These are phyloP conservation scores for Chlamydomonas incerta DNA, from an alignment of 139 green algal genomes.

Conservation along the genomic window DNA sequence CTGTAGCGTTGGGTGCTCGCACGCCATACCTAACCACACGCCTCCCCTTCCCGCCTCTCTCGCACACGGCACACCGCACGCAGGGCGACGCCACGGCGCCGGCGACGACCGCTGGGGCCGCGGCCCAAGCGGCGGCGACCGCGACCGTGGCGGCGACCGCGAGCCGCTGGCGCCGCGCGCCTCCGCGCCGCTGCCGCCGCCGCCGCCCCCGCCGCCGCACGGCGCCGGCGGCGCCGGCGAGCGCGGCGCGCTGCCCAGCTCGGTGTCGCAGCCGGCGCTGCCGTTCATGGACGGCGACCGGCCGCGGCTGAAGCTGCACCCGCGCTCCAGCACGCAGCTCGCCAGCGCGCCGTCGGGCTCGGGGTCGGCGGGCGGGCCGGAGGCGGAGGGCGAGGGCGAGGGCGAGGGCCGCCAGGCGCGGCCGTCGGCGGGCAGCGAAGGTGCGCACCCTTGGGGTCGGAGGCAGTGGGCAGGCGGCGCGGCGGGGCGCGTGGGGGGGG, in stretches of 20 bases:
- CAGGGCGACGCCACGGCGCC: no score
- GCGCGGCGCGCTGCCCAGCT: not conserved
- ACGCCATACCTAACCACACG: no score
- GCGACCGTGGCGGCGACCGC: no score
- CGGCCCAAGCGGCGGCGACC: no score
- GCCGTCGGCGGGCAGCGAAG: not conserved
- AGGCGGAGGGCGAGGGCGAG: not conserved
- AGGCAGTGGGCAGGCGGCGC: no score
- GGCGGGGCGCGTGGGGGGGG: no score
- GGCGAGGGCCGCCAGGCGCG: not conserved
- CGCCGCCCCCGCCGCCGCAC: conserved; percentile 6
- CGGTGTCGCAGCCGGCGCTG: not conserved
- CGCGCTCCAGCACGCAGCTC: not conserved
- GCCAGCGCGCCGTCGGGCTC: not conserved
- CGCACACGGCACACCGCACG: no score
- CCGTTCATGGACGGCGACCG: conserved; percentile 28
- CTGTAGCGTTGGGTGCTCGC: no score
- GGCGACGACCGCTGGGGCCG: not conserved
- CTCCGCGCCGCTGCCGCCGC: not conserved
- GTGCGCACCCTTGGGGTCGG: no score
- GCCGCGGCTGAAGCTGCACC: conserved; percentile 31
- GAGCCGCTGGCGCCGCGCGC: no score
- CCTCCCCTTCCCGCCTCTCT: no score
- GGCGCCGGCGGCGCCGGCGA: not conserved
- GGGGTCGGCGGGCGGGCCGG: not conserved